Base-by-base conservation (phyloP, 768 basidiomycete genomes). In the Clathrus columnatus region DNA sequence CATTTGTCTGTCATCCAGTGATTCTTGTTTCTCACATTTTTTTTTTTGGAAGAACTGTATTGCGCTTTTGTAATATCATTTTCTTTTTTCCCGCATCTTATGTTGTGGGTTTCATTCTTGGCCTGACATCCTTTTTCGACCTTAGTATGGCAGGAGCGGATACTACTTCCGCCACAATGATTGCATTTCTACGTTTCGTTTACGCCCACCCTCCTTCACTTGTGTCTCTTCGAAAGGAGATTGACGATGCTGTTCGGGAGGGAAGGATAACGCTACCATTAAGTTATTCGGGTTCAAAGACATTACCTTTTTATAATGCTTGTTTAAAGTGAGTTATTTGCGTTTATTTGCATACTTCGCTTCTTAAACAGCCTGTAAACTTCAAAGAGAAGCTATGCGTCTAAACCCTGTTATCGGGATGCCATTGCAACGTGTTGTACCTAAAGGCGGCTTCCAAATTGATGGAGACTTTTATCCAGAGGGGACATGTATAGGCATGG, bases 401-500 rank as follows among this genome's bases (percentile, higher is more conserved):
- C 57, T 68, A 20, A 64, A 69, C 54, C 68, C 69, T 7, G 69
- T 69, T 23, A 67, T 65, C n/a, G 69, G 69, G 2, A 69, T 72
- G 26, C 72, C 70, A 6, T 61, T 72, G 1, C 70, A 66, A 21
- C 63, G 72, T 24, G 47, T 62, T 11, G 71, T 68, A 6, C 69
- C 70, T 23, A 50, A 54, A 18, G 65, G 67, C 47, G 51, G 61
- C 58, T 23, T 58, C 60, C 28, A 63, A 1, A 63, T 62, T 48
- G 59, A n/a, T 64, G 65, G 43, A 48, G 58, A 41, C 61, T 62
- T 58, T 65, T 72, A 60, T 64, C 67, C 47, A 51, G 61, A 52
- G 18, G 71, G 71, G 65, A 68, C 68, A 21, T 66, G 68, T 26
- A 61, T 73, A 29, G 68, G 67, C 23, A 69, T 69, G n/a, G 69